phyloP scores from a whole-genome alignment of 768 basidiomycete species.

The Strobilomyces echinocephalus region DNA sequence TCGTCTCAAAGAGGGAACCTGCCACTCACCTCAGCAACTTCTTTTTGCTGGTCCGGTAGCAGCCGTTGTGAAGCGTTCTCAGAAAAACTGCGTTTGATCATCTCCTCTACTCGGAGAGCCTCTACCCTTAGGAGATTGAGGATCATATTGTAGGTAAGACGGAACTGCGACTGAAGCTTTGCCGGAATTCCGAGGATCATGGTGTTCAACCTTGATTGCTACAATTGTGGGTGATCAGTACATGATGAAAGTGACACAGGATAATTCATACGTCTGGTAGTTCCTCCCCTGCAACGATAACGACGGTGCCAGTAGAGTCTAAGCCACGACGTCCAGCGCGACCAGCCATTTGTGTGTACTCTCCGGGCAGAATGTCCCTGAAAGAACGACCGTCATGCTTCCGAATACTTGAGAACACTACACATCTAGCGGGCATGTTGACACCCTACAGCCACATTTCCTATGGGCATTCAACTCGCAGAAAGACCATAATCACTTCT shows the following conservation, averaged over 20 bases:
- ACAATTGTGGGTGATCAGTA: background rate
- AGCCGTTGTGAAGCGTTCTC: conserved; percentile 93
- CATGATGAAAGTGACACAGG: background rate
- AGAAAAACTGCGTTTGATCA: conserved; percentile 99
- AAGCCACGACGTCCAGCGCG: conserved; percentile 94
- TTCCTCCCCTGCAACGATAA: conserved; percentile 79
- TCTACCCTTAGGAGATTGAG: conserved; percentile 94
- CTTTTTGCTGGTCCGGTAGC: conserved; percentile 88
- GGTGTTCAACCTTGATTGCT: conserved; percentile 70
- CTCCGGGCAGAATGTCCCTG: conserved; percentile 84
- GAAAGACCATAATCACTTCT: conserved; percentile 9
- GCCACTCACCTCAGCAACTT: conserved; percentile 68
- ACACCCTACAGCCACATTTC: conserved; percentile 63
- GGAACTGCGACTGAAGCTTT: conserved; percentile 92
- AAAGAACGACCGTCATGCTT: conserved; percentile 95
- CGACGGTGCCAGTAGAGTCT: conserved; percentile 92
- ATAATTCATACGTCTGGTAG: conserved; percentile 69
- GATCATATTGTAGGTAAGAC: conserved; percentile 99
- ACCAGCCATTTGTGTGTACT: conserved; percentile 99
- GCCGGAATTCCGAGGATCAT: conserved; percentile 96
- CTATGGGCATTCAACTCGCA: conserved; percentile 6
- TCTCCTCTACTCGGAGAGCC: conserved; percentile 93
- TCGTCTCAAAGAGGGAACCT: conserved; percentile 2
- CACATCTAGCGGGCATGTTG: conserved; percentile 98
- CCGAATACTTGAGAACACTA: conserved; percentile 90